A percentile compares a stretch with the other conserved stretches of the same genome.
These are phyloP conservation scores for Pseudocercospora fuligena DNA, from an alignment of 2,329 filamentous ascomycete genomes.

Conservation along the genomic window DNA sequence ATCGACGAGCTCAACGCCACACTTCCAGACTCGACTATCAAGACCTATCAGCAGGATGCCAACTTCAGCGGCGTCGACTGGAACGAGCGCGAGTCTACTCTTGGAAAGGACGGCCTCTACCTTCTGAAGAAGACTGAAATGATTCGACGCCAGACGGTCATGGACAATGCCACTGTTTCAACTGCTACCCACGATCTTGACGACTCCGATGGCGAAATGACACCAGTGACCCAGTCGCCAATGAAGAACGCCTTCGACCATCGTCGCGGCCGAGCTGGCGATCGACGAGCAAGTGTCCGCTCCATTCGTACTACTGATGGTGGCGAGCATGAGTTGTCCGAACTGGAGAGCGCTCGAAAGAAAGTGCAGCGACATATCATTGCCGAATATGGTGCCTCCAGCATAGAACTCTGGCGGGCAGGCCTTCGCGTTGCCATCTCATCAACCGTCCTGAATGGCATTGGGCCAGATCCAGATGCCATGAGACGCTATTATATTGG, in stretches of 20 bases:
- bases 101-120: conserved; percentile 40
- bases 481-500: conserved; percentile 21
- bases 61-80: conserved; percentile 44
- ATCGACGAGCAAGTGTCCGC: conserved; percentile 34
- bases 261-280: conserved; percentile 26
- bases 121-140: conserved; percentile 43
- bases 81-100: conserved; percentile 34
- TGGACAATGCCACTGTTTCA: conserved; percentile 24
- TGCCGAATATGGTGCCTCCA: conserved; percentile 37
- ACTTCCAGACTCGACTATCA: conserved; percentile 37
- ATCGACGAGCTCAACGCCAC: conserved; percentile 41
- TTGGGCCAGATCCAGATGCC: conserved; percentile 26
- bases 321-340: conserved; percentile 34
- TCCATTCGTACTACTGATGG: conserved; percentile 35
- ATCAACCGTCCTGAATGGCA: conserved; percentile 38
- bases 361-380: conserved; percentile 48
- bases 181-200: conserved; percentile 9
- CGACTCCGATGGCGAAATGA: conserved; percentile 3
- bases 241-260: conserved; percentile 18
- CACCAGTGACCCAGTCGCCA: not conserved
- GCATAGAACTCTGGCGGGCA: conserved; percentile 46
- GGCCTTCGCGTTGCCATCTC: conserved; percentile 40
- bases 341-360: conserved; percentile 45
- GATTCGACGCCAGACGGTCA: conserved; percentile 31
- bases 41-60: conserved; percentile 37